A percentile compares a stretch with the other conserved stretches of the same genome.
Conservation (phyloP, 257 asterid species). For the Craterostigma plantagineum region DNA sequence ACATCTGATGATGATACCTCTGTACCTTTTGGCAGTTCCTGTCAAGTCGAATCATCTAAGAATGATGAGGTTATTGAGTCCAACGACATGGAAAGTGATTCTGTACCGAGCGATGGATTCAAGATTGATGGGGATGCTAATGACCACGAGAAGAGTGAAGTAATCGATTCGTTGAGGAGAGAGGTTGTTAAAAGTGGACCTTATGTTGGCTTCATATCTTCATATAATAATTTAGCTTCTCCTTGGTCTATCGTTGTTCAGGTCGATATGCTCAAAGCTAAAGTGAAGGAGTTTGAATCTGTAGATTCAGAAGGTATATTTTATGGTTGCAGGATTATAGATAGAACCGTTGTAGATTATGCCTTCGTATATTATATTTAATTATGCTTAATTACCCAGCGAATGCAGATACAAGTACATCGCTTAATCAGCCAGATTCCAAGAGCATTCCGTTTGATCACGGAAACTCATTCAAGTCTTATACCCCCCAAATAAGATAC, state of each 20-base stretch:
- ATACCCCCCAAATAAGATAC: conserved; percentile 61
- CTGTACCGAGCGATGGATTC: conserved; percentile 18
- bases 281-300: conserved; percentile 38
- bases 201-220: conserved; percentile 4
- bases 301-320: conserved; percentile 29
- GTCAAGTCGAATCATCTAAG: conserved; percentile 8
- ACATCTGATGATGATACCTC: conserved; percentile 16
- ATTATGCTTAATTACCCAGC: conserved; percentile 15
- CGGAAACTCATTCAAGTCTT: conserved; percentile 35
- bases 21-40: conserved; percentile 13
- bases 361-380: conserved; percentile 11
- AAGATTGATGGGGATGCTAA: conserved; percentile 16
- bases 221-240: conserved; percentile 10
- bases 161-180: conserved; percentile 29
- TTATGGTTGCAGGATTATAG: conserved; percentile 9
- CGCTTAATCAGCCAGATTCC: conserved; percentile 15
- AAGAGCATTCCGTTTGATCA: conserved; percentile 18
- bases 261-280: conserved; percentile 48
- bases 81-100: conserved; percentile 16
- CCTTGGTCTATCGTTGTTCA: conserved; percentile 17
- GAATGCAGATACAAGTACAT: conserved; percentile 15
- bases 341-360: conserved; percentile 6
- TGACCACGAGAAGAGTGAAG: conserved; percentile 25
- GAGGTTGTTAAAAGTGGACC: conserved; percentile 45
- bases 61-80: conserved; percentile 13